These are phyloP conservation scores for Paracoccidioides lutzii DNA, from an alignment of 2,329 filamentous ascomycete genomes.

Conservation along the genomic window DNA sequence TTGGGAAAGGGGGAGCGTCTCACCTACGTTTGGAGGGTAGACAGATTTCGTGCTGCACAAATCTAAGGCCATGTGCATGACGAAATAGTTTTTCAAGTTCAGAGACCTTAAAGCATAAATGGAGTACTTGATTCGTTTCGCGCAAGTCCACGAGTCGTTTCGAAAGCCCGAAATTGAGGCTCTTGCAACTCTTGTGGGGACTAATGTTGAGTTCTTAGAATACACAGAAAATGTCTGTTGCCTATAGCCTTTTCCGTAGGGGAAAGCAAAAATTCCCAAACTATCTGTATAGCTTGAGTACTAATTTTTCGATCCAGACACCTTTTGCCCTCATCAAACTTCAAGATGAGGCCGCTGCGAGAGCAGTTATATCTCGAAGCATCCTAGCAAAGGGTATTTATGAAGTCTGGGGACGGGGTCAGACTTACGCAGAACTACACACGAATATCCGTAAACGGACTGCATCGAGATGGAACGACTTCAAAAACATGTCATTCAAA, in stretches of 20 bases:
- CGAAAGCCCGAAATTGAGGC: slow-evolving; percentile 72
- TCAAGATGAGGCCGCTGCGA: slow-evolving; percentile 51
- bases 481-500: slow-evolving; percentile 58
- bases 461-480: slow-evolving; percentile 52
- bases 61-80: background rate
- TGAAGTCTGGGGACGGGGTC: slow-evolving; percentile 72
- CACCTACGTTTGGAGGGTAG: background rate
- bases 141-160: slow-evolving; percentile 84
- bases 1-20: background rate
- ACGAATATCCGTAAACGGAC: slow-evolving; percentile 48
- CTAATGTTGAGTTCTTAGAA: slow-evolving; percentile 58
- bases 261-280: background rate
- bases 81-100: background rate
- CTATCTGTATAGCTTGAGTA: slow-evolving; percentile 3
- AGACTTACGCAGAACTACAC: slow-evolving; percentile 56
- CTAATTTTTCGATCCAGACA: slow-evolving; percentile 43
- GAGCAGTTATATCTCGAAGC: slow-evolving; percentile 56
- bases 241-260: background rate
- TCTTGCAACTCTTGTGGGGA: slow-evolving; percentile 54
- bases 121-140: slow-evolving; percentile 81
- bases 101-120: slow-evolving; percentile 19
- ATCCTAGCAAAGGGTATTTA: slow-evolving; percentile 74
- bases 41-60: no score
- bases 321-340: slow-evolving; percentile 73
- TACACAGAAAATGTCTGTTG: slow-evolving; percentile 39